Base-by-base conservation (phyloP, 163 green algal genomes). In the Prototheca wickerhamii region DNA sequence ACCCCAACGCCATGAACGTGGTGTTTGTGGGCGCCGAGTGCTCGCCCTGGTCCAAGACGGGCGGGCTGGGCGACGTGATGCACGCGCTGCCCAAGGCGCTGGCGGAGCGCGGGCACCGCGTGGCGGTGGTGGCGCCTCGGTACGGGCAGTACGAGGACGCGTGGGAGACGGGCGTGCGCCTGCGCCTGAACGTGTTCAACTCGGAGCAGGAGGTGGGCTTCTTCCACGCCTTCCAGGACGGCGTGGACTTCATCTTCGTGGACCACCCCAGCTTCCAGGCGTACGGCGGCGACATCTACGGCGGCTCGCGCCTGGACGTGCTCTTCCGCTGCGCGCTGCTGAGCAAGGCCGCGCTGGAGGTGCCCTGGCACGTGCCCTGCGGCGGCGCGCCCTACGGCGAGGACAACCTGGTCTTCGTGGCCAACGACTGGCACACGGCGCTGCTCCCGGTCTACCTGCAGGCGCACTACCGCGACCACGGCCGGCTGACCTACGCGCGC, bases 221-320 rank as follows among this genome's bases (percentile, higher is more conserved):
- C 78, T 97, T 93, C 77, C 92, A 98, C 59, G 65, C 74, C 8
- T 95, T 84, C 77, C 74, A 86, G 25, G 87, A 98, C 65, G 88
- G 87, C 26, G 93, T 94, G 33, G 91, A 97, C 80, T 93, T 87
- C 59, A 83, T 98, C 17, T 98, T 98, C 67, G 75, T 99, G 33
- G 93, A 99, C 78, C 87, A 96, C 73, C 65, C 82, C 25, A 74
- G 60, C 49, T 98, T 89, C 86, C 81, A 90, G 49, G 37, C 69
- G n/a, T 62, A 32, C 32, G 54, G 72, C 69, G 34, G 76, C 40
- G 82, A 97, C 72, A 94, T 98, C 52, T 98, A 98, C 69, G 81
- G 81, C 6, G 93, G 91, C 40, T 76, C 77, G 35, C 79, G 89
- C 26, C 12, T 63, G 26, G 76, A 82, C 28, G 60, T 82, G 28